Evolutionary conservation across 441 rosid genomes (phyloP).

Genomic region (Adansonia grandidieri): DNA sequence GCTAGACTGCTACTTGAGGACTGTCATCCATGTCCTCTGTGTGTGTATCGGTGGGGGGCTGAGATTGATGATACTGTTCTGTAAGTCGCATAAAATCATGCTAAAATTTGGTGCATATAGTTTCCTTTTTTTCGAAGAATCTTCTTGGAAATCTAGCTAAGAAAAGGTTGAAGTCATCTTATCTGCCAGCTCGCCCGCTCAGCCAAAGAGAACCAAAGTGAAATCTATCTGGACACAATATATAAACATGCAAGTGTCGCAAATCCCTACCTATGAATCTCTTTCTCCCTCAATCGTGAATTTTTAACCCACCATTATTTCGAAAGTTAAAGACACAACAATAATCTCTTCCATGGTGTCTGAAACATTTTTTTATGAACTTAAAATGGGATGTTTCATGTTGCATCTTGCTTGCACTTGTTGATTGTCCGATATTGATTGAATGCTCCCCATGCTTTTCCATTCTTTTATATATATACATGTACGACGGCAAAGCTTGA

Average conservation of each 20-base stretch:
- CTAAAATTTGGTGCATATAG: background rate
- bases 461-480: background rate
- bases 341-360: background rate
- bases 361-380: background rate
- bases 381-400: background rate
- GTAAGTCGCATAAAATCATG: background rate
- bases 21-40: background rate
- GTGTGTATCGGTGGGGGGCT: background rate
- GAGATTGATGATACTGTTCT: too few relatives aligned
- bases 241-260: background rate
- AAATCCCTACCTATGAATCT: too few relatives aligned
- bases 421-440: background rate
- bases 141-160: conserved; percentile 3
- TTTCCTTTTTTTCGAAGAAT: background rate
- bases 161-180: background rate
- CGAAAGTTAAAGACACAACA: background rate
- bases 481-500: background rate
- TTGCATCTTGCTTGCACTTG: background rate
- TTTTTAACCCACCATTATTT: background rate
- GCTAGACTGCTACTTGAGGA: background rate
- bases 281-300: background rate
- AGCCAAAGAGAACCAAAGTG: conserved; percentile 4
- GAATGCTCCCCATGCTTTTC: background rate
- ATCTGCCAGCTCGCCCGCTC: background rate
- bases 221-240: background rate